phyloP scores from a whole-genome alignment of 192 early-diverging fungal species.

The Umbelopsis ramanniana region DNA sequence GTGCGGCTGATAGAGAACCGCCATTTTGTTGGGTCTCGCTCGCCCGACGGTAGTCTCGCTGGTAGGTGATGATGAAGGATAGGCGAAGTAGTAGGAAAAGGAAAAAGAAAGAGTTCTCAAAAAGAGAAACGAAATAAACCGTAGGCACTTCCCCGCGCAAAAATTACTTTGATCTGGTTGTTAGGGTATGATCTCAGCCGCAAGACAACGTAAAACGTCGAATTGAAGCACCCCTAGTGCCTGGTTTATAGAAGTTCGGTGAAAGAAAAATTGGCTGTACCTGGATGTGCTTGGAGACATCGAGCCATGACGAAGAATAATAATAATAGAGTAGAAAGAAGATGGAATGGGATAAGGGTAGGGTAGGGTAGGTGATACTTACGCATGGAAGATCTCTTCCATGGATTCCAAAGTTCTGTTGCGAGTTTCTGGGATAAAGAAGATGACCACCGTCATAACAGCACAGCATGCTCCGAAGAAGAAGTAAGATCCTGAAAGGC shows the following conservation, averaged over 20 bases:
- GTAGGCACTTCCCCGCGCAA: slow-evolving; percentile 31
- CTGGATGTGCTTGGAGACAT: slow-evolving; percentile 8
- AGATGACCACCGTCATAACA: slow-evolving; percentile 52
- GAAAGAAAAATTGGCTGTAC: background rate
- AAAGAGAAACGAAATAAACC: slow-evolving; percentile 20
- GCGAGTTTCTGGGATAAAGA: slow-evolving; percentile 83
- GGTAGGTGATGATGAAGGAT: no score
- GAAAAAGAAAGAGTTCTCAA: background rate
- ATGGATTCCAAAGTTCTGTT: slow-evolving; percentile 84
- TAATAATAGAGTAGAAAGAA: background rate
- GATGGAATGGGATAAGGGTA: background rate
- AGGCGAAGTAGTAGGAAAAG: background rate
- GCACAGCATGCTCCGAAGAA: slow-evolving; percentile 41
- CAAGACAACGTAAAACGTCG: slow-evolving; percentile 1
- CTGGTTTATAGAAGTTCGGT: slow-evolving; percentile 23
- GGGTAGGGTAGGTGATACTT: background rate
- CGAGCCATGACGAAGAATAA: background rate
- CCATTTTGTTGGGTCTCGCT: background rate
- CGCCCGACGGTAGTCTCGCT: no score
- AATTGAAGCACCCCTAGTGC: slow-evolving; percentile 32
- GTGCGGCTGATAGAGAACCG: background rate
- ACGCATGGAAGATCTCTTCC: slow-evolving; percentile 71
- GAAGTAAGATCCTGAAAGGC: slow-evolving; percentile 41
- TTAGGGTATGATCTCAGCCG: slow-evolving; percentile 50
- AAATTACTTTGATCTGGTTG: slow-evolving; percentile 44